Base-by-base conservation (phyloP, 2,329 filamentous ascomycete species). In the Fusarium nisikadoi region DNA sequence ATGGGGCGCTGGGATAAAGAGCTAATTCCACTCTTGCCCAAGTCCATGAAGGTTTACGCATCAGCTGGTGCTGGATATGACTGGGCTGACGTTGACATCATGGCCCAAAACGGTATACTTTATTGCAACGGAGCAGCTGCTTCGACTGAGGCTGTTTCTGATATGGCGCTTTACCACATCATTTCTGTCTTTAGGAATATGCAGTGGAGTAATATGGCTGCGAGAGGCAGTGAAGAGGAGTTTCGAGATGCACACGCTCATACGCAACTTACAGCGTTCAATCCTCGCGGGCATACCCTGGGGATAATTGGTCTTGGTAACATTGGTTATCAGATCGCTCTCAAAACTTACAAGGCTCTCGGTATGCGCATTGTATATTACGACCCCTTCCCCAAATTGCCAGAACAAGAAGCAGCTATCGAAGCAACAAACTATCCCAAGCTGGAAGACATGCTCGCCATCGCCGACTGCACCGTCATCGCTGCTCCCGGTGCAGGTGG, bases 1-100 rank as follows among this genome's bases (percentile, higher is more conserved):
- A 91, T 91, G 88, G 89, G 88, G 2, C 85, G 86, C 27, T 91
- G 89, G 88, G 87, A 92, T 72, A 74, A 79, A 16, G 89, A 91
- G 68, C 75, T 91, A 25, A 87, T 91, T 55, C 81, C 82, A 1
- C 76, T 88, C 13, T 76, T 91, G 8, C 89, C 89, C 1, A 54
- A 77, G 2, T 86, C 85, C 0, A 85, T 88, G 67, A 86, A 84
- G 68, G 85, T 91, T 20, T 90, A 86, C 78, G 87, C 89, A 20
- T 87, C 85, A 20, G 89, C 89, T 3, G 89, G 89, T 6, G 89
- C 89, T 19, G 88, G 89, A 5, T 91, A 89, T 78, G 88, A 91
- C 78, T 90, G 89, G 88, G 88, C 87, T 9, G 86, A 91, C 78
- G 87, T 87, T 6, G 83, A 76, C 25, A 50, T 75, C 10, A 62